These are phyloP conservation scores for Barnettozyma californica DNA, from an alignment of 805 yeast species.

Conservation along the genomic window DNA sequence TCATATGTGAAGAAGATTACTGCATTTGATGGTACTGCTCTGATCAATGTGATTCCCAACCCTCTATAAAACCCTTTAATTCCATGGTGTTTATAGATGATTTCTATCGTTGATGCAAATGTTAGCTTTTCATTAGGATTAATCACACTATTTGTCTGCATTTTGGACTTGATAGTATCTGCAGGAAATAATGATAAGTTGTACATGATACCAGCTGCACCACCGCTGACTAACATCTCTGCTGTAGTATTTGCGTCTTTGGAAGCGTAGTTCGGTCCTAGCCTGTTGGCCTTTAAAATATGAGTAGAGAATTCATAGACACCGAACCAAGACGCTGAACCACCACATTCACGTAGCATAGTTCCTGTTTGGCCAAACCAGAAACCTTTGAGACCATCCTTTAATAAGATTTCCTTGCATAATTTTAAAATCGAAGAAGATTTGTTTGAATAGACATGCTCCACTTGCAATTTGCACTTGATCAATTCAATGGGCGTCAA, in stretches of 20 bases:
- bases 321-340: slow-evolving; percentile 93
- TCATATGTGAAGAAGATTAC: slow-evolving; percentile 80
- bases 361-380: slow-evolving; percentile 90
- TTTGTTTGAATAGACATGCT: slow-evolving; percentile 27
- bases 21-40: slow-evolving; percentile 91
- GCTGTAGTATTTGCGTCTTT: slow-evolving; percentile 32
- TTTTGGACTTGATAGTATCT: slow-evolving; percentile 82
- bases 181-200: slow-evolving; percentile 81
- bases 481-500: slow-evolving; percentile 90
- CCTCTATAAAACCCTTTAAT: slow-evolving; percentile 75
- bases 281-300: slow-evolving; percentile 32
- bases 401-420: slow-evolving; percentile 35
- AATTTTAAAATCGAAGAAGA: slow-evolving; percentile 33
- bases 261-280: slow-evolving; percentile 19
- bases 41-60: slow-evolving; percentile 68
- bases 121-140: slow-evolving; percentile 25
- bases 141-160: slow-evolving; percentile 57
- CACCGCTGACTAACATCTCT: slow-evolving; percentile 73
- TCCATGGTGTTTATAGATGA: slow-evolving; percentile 50
- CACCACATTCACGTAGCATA: slow-evolving; percentile 74
- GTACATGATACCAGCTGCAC: slow-evolving; percentile 78
- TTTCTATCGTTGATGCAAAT: slow-evolving; percentile 33
- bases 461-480: slow-evolving; percentile 84
- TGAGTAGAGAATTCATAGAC: slow-evolving; percentile 59
- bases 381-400: slow-evolving; percentile 63